Conservation (phyloP, 805 yeast genomes). For the Sungouiella blattae region DNA sequence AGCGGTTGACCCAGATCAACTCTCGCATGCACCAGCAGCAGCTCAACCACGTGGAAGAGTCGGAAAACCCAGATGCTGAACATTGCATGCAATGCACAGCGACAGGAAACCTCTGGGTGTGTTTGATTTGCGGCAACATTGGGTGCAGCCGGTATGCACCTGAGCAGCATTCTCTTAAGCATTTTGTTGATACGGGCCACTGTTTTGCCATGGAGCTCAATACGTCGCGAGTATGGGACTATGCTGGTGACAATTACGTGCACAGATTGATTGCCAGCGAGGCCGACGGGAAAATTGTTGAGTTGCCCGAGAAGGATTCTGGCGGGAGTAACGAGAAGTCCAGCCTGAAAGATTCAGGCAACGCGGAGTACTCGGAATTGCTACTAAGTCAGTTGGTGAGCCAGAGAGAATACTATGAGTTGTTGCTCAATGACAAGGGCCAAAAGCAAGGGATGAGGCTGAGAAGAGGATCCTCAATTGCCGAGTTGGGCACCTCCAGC, state of each 20-base stretch:
- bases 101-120: constrained; percentile 73
- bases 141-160: constrained; percentile 87
- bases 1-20: constrained; percentile 31
- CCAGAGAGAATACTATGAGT: constrained; percentile 79
- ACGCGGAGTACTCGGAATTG: constrained; percentile 72
- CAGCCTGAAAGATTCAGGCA: constrained; percentile 5
- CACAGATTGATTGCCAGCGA: constrained; percentile 83
- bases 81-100: constrained; percentile 58
- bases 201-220: constrained; percentile 87
- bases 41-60: constrained; percentile 3
- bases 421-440: constrained; percentile 24
- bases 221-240: constrained; percentile 91
- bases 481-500: constrained; percentile 3
- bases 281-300: constrained; percentile 86
- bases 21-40: constrained; percentile 17
- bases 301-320: constrained; percentile 45
- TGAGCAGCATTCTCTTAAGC: constrained; percentile 80
- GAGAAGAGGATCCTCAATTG: constrained; percentile 12
- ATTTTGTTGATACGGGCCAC: constrained; percentile 73
- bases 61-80: constrained; percentile 19
- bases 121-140: constrained; percentile 85
- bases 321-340: constrained; percentile 1
- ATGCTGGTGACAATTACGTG: constrained; percentile 86
- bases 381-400: constrained; percentile 78
- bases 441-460: constrained; percentile 7